These are phyloP conservation scores for Candida patagonica DNA, from an alignment of 805 yeast genomes.

Conservation along the genomic window DNA sequence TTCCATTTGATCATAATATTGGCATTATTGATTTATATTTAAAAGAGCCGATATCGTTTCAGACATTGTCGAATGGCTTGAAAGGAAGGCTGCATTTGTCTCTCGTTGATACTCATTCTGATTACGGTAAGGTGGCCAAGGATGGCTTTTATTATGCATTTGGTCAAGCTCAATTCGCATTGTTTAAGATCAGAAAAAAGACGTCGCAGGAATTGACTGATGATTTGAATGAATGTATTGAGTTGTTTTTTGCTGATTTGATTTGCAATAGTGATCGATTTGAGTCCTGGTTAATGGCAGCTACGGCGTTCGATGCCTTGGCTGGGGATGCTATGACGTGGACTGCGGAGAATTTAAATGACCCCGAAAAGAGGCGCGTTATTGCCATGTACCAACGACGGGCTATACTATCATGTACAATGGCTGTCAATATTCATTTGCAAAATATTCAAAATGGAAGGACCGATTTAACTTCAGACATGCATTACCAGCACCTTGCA, in stretches of 20 bases:
- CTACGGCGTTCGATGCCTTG: slow-evolving; percentile 64
- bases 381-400: slow-evolving; percentile 62
- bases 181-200: slow-evolving; percentile 62
- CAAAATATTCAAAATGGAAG: slow-evolving; percentile 6
- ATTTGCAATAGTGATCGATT: slow-evolving; percentile 54
- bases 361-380: slow-evolving; percentile 45
- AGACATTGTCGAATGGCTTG: slow-evolving; percentile 15
- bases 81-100: slow-evolving; percentile 17
- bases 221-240: slow-evolving; percentile 67
- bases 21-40: slow-evolving; percentile 39
- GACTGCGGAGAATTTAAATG: slow-evolving; percentile 75
- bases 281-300: slow-evolving; percentile 82
- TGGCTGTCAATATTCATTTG: slow-evolving; percentile 49
- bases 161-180: slow-evolving; percentile 58
- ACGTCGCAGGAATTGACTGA: slow-evolving; percentile 73
- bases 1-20: slow-evolving; percentile 29
- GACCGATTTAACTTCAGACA: background rate
- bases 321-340: slow-evolving; percentile 90
- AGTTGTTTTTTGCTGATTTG: slow-evolving; percentile 57
- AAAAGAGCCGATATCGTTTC: slow-evolving; percentile 17
- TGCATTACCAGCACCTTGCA: slow-evolving; percentile 30
- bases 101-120: slow-evolving; percentile 19
- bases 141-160: slow-evolving; percentile 61
- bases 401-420: slow-evolving; percentile 61
- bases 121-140: slow-evolving; percentile 30